A percentile compares a stretch with the other conserved stretches of the same genome.
These are phyloP conservation scores for Mollisiaceae sp. DNA, from an alignment of 2,329 filamentous ascomycete genomes.

Conservation along the genomic window DNA sequence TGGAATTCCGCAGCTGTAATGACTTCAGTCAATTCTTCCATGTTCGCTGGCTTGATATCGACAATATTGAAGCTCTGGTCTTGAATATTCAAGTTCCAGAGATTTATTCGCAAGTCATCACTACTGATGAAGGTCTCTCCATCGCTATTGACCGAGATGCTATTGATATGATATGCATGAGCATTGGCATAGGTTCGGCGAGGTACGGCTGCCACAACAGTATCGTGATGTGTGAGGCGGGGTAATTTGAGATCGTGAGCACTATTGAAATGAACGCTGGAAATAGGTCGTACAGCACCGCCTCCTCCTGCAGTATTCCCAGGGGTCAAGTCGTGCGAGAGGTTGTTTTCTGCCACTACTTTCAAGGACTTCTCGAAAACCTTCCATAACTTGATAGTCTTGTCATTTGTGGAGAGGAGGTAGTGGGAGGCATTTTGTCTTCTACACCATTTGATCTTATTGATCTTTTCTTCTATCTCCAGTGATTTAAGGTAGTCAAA, in stretches of 20 bases:
- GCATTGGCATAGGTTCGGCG: slow-evolving; percentile 97
- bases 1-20: slow-evolving; percentile 99
- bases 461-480: slow-evolving; percentile 99
- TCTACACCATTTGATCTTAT: slow-evolving; percentile 99
- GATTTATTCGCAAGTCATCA: slow-evolving; percentile 94
- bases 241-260: slow-evolving; percentile 88
- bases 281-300: slow-evolving; percentile 74
- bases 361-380: slow-evolving; percentile 99
- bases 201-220: slow-evolving; percentile 94
- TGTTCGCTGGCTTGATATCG: slow-evolving; percentile 99
- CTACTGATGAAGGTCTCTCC: slow-evolving; percentile 99
- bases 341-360: slow-evolving; percentile 98
- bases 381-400: slow-evolving; percentile 99
- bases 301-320: slow-evolving; percentile 72
- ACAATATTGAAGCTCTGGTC: slow-evolving; percentile 99
- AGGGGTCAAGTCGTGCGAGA: slow-evolving; percentile 92
- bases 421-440: slow-evolving; percentile 99
- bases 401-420: slow-evolving; percentile 97
- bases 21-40: slow-evolving; percentile 99
- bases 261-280: slow-evolving; percentile 76
- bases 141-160: slow-evolving; percentile 99
- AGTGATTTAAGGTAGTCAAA: slow-evolving; percentile 99
- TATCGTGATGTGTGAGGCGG: slow-evolving; percentile 96
- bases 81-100: slow-evolving; percentile 99
- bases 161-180: slow-evolving; percentile 99